Base-by-base conservation (phyloP, 805 yeast genomes). In the Kodamaea sagamina region DNA sequence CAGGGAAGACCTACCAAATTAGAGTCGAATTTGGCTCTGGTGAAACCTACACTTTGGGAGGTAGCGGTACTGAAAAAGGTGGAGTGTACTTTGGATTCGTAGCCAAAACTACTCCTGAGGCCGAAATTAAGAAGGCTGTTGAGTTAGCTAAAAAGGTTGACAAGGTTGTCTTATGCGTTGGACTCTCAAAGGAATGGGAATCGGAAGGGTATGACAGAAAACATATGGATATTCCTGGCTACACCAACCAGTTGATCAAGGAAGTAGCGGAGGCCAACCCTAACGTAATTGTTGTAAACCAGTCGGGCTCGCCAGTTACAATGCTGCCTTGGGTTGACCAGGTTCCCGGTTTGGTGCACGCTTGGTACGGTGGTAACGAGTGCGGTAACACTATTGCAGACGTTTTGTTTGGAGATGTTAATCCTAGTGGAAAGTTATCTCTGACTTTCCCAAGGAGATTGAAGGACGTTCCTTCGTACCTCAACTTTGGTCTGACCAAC, bases 231-330 rank as follows among this genome's bases (percentile, higher is more conserved):
- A 63, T 79, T 19, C 86, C 86, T 19, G 72, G 74, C 10, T 49
- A 55, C 35, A 72, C 75, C 19, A 68, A 75, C 41, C 65, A 70
- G 35, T 65, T 81, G 45, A 67, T 79, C 22, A 58, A 52, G 18
- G 75, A 67, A 8, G 70, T 81, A 8, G 44, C 65, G 27, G 61
- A 61, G 24, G 82, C 67, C 15, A 78, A 79, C 50, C 68, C 72
- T 19, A 75, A 79, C 50, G 68, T 75, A 2, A 72, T 76, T 9
- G 67, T 81, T 22, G 81, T 81, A 18, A 70, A 75, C 51, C 83
- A 80, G 54, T 70, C 80, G 3, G 86, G 86, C 38, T 74, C 83
- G 13, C 85, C 86, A 0, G 82, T 80, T 7, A 71, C 76, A 28
- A 59, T 81, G 65, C 21, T 32, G 13, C 83, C 83, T 19, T 79